These are phyloP conservation scores for Phytophthora quininea DNA, from an alignment of 352 stramenopile species.

Conservation along the genomic window DNA sequence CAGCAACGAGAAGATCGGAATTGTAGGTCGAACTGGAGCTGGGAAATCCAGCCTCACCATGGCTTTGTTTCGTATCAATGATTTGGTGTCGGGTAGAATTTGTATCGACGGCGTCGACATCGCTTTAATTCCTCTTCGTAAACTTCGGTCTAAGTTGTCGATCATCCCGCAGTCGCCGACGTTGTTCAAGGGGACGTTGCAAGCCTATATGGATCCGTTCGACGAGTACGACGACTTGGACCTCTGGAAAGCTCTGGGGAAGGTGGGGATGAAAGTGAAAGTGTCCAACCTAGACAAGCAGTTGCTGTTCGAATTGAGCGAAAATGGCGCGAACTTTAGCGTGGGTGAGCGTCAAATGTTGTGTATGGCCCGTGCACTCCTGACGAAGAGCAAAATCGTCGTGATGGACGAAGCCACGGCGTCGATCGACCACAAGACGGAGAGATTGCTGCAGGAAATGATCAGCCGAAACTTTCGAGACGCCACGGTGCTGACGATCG, in stretches of 20 bases:
- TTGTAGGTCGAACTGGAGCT: constrained; percentile 86
- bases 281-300: constrained; percentile 26
- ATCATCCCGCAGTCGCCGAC: constrained; percentile 87
- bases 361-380: constrained; percentile 90
- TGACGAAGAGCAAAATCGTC: constrained; percentile 85
- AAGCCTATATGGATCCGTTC: constrained; percentile 91
- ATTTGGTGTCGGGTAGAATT: constrained; percentile 61
- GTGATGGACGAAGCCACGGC: constrained; percentile 95
- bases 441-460: constrained; percentile 68
- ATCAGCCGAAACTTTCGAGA: constrained; percentile 87
- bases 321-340: constrained; percentile 59
- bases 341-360: constrained; percentile 93
- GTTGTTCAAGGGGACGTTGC: constrained; percentile 88
- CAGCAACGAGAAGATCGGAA: constrained; percentile 69
- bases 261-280: constrained; percentile 60
- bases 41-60: constrained; percentile 85
- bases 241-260: constrained; percentile 67
- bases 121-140: constrained; percentile 31
- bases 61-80: constrained; percentile 86
- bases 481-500: constrained; percentile 94
- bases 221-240: constrained; percentile 67
- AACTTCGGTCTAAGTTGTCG: constrained; percentile 36
- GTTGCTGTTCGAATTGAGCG: constrained; percentile 23
- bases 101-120: constrained; percentile 50
- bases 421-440: constrained; percentile 57